Base-by-base conservation (phyloP, 1,284 basidiomycete species). In the Pyrrhoderma noxium region DNA sequence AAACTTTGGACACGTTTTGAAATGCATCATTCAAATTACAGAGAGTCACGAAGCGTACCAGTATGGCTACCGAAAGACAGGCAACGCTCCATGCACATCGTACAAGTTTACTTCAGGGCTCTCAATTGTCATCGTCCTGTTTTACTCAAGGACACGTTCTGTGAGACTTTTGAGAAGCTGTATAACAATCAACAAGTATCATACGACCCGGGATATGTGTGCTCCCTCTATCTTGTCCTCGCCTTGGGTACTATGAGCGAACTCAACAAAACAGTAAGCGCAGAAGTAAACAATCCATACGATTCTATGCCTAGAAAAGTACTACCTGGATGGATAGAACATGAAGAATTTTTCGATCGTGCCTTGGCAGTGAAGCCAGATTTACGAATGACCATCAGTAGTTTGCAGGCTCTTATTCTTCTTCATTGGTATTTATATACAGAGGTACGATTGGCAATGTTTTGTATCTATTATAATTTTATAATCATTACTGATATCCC, bases 351-450 rank as follows among this genome's bases (percentile, higher is more conserved):
- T 63, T 89, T 89, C 64, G 79, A 85, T 56, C 74, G 82, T 23
- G 86, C 87, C 3, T 65, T 90, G 2, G 72, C 76, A 19, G 75
- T 88, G 58, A 89, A 90, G 61, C 83, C 86, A 8, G 85, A 90
- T 56, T 68, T 90, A 39, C 77, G 83, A 18, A 85, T 89, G 60
- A 87, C 85, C 3, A 76, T 89, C 25, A 81, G 82, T 3, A 87
- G 85, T 62, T 66, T 90, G 54, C 87, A 90, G 64, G 85, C 87
- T 1, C 72, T 90, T 47, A 88, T 89, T 25, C 65, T 90, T 7
- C 65, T 90, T 37, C 88, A 90, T 51, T 90, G 86, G 88, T 89
- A 89, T 65, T 71, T 90, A 18, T 90, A 90, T 59, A 88, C 83
- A 18, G 88, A 90, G 74, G 88, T 86, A 58, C 54, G 76, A 63